Evolutionary conservation across 2,329 filamentous ascomycete genomes (phyloP).

Genomic region (Sporothrix variecibatus): DNA sequence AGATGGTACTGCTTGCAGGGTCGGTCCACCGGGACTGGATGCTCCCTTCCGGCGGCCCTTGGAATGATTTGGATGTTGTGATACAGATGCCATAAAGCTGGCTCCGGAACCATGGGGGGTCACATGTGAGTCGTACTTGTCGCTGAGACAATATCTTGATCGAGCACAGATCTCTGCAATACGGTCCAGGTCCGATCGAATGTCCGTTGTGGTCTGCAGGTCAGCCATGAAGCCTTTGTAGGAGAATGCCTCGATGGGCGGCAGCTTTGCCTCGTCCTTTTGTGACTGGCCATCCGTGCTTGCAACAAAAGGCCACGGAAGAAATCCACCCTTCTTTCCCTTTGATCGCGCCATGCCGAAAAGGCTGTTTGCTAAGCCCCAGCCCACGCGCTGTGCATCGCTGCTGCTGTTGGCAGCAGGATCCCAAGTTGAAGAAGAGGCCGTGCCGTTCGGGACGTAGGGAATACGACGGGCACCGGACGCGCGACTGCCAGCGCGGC

Average conservation of each 20-base stretch:
- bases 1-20: conserved; percentile 58
- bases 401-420: conserved; percentile 23
- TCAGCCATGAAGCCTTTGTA: conserved; percentile 63
- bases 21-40: conserved; percentile 49
- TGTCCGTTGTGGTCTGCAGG: conserved; percentile 45
- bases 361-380: conserved; percentile 25
- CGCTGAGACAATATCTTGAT: conserved; percentile 65
- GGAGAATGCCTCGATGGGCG: conserved; percentile 63
- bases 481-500: conserved; percentile 36
- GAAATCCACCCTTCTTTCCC: conserved; percentile 42
- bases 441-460: conserved; percentile 33
- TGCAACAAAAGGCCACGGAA: conserved; percentile 37
- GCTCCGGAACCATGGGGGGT: conserved; percentile 61
- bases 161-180: conserved; percentile 69
- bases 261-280: conserved; percentile 48
- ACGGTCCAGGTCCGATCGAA: conserved; percentile 61
- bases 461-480: conserved; percentile 37
- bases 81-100: conserved; percentile 54
- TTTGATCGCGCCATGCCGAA: conserved; percentile 48
- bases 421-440: conserved; percentile 22
- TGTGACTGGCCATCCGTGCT: conserved; percentile 30
- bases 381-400: conserved; percentile 25
- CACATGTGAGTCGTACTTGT: conserved; percentile 68
- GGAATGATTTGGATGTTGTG: conserved; percentile 8
- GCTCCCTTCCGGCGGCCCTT: conserved; percentile 31